Evolutionary conservation across 2,329 filamentous ascomycete genomes (phyloP), one percentile per base, ranked within the genome.

Genomic region (Pestalotiopsis sp.): DNA sequence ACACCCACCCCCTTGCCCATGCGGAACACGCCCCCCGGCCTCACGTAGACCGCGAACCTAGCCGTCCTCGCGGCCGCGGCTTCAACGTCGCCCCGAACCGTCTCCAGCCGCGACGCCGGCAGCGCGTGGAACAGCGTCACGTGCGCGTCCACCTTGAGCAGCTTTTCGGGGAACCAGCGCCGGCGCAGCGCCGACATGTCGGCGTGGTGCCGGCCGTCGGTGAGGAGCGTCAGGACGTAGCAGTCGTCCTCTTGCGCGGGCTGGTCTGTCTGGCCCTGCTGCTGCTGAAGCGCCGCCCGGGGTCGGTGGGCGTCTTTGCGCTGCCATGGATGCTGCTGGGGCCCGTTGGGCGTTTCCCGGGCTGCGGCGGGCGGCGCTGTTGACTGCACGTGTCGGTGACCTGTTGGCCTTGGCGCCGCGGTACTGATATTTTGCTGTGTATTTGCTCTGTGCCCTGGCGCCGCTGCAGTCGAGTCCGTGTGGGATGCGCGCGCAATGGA

Each of bases 81-180:
- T 1, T 57, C 61, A 5, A 72, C 31, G 14, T 70, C 71, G 5
- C 39, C 4, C 27, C 39, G 61, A 13, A 72, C 38, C 2, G 38
- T 58, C 11, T 68, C 25, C 2, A 74, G 67, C 2, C 27, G 7
- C 1, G 69, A 70, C 12, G 64, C 69, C 14, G 72, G 70, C 27
- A 73, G 68, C 6, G 71, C 72, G 64, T 68, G 72, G 66, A 74
- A 73, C 25, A 74, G 69, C 3, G 72, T 71, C 4, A 74, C 68
- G 56, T 72, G 72, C 3, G 71, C 72, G n/a, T 66, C 38, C 20
- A 74, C 70, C 20, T 69, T 71, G 27, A 70, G 70, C 9, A 72
- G 68, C 7, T 63, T 38, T 0, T 67, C 38, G 2, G 71, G 71
- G 61, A 68, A 73, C 60, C 72, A 72, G 2, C 62, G 41, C 61